Percentiles rank a stretch among this genome's conserved stretches.
Conservation (phyloP, 805 yeast genomes). For the Cephaloascus albidus region DNA sequence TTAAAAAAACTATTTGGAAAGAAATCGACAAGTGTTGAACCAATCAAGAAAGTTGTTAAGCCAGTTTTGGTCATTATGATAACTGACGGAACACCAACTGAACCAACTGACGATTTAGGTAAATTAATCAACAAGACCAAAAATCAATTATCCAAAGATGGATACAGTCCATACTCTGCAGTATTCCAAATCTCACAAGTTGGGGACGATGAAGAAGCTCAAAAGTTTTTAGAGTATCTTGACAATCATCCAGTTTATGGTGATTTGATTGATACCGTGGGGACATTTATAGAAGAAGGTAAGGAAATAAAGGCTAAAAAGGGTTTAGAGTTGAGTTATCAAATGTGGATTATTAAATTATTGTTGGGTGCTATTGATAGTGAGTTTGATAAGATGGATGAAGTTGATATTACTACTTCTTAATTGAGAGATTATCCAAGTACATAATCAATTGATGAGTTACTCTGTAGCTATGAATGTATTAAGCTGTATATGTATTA, state of each 20-base stretch:
- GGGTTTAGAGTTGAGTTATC: slow-evolving; percentile 15
- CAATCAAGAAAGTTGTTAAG: slow-evolving; percentile 6
- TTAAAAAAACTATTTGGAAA: background rate
- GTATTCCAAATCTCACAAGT: slow-evolving; percentile 20
- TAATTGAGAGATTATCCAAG: no score
- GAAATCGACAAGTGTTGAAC: background rate
- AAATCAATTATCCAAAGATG: slow-evolving; percentile 6
- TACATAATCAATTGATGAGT: no score
- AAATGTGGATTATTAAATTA: slow-evolving; percentile 15
- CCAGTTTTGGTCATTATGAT: slow-evolving; percentile 15
- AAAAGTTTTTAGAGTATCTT: slow-evolving; percentile 13
- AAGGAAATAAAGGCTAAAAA: slow-evolving; percentile 12
- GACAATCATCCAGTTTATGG: slow-evolving; percentile 15
- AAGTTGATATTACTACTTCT: slow-evolving; percentile 2
- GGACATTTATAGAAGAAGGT: slow-evolving; percentile 16
- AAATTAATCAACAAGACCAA: slow-evolving; percentile 12
- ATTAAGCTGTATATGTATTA: no score
- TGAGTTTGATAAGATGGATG: slow-evolving; percentile 17
- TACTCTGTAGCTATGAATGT: no score
- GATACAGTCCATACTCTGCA: slow-evolving; percentile 15
- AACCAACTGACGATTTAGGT: slow-evolving; percentile 7
- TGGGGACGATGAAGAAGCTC: slow-evolving; percentile 16
- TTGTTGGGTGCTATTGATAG: slow-evolving; percentile 14
- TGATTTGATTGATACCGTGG: slow-evolving; percentile 13
- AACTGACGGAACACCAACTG: slow-evolving; percentile 19